Percentiles rank a stretch among this genome's conserved stretches.
phyloP scores from a whole-genome alignment of 148 eudicot genomes.

The Agrostemma githago region DNA sequence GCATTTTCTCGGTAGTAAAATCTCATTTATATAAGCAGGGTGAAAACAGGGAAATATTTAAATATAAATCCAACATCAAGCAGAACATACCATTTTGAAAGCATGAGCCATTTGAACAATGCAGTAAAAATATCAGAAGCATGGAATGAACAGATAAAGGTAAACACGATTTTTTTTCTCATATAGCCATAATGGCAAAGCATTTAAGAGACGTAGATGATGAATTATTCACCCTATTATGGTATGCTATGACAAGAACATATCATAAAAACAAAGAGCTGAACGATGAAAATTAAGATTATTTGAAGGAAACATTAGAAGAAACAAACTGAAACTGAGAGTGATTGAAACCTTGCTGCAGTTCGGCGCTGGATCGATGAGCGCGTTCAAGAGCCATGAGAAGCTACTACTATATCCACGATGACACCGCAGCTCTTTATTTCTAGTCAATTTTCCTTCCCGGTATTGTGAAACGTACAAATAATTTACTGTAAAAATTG shows the following conservation, averaged over 20 bases:
- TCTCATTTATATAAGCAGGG: neutral
- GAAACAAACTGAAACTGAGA: conserved; percentile 1
- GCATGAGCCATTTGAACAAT: neutral
- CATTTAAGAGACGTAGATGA: neutral
- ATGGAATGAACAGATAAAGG: neutral
- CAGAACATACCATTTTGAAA: conserved; percentile 2
- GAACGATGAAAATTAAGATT: neutral
- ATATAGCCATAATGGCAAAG: neutral
- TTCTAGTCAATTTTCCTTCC: conserved; percentile 17
- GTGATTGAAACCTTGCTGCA: conserved; percentile 25
- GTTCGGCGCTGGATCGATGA: conserved; percentile 17
- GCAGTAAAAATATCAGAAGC: neutral
- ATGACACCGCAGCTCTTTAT: conserved; percentile 23
- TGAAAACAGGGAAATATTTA: neutral
- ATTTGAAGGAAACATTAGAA: conserved; percentile 6
- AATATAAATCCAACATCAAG: neutral
- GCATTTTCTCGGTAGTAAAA: neutral
- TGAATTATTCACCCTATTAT: neutral
- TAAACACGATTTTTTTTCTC: conserved; percentile 4
- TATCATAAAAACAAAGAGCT: neutral
- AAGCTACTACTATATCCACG: conserved; percentile 14
- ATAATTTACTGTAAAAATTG: conserved; percentile 13
- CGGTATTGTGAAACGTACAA: conserved; percentile 22
- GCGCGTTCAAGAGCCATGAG: conserved; percentile 29
- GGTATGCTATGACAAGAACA: neutral